Conservation (phyloP, 2,329 filamentous ascomycete genomes). For the Ophiostoma ulmi region DNA sequence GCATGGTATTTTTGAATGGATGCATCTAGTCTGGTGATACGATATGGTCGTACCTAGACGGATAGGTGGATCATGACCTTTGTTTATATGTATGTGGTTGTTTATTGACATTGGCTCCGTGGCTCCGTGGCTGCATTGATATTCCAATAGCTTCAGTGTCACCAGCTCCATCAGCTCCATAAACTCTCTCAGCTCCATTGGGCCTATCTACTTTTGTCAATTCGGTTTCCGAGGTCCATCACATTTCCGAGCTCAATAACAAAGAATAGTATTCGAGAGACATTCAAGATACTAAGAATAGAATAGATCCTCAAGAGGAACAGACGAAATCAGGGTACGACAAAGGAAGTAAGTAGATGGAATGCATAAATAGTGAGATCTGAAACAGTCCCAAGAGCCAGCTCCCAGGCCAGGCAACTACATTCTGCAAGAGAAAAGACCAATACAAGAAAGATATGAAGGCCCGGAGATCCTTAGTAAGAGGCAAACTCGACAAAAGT, state of each 20-base stretch:
- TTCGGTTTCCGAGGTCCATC: neutral
- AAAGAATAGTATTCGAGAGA: neutral
- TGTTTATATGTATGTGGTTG: too few species aligned
- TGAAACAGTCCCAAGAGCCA: neutral
- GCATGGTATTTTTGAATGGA: neutral
- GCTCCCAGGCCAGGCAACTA: neutral
- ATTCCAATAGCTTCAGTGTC: neutral
- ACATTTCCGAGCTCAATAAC: neutral
- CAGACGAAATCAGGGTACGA: neutral
- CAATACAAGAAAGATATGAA: neutral
- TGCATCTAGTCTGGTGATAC: neutral
- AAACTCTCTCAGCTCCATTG: neutral
- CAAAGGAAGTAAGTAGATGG: conserved; percentile 10
- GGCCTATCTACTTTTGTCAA: neutral
- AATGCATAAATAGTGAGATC: neutral
- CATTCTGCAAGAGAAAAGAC: neutral
- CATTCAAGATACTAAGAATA: neutral
- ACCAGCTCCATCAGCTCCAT: neutral
- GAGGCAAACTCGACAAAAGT: neutral
- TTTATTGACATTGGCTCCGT: too few species aligned
- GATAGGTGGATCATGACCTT: too few species aligned
- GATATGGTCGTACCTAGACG: neutral
- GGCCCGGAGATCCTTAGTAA: neutral
- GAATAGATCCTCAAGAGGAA: neutral
- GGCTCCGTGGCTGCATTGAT: too few species aligned